These are phyloP conservation scores for Neurospora crassa DNA, from an alignment of 2,329 filamentous ascomycete species.

Conservation along the genomic window DNA sequence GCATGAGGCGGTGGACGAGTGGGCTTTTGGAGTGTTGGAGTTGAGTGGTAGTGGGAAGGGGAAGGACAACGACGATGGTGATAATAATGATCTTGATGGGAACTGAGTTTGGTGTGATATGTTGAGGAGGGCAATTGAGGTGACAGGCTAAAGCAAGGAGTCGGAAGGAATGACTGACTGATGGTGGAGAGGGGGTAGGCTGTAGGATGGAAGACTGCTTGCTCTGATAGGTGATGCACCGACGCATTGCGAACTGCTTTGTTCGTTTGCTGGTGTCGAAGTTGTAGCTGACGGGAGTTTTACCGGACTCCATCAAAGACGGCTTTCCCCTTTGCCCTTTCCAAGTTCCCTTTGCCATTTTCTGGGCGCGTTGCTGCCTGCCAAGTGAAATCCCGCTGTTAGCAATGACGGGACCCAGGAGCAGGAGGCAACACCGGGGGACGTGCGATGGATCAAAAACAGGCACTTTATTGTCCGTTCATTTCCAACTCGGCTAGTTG, in stretches of 20 bases:
- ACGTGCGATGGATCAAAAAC: no score
- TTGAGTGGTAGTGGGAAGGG: neutral
- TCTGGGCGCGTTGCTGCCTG: neutral
- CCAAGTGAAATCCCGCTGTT: neutral
- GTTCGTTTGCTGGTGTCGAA: neutral
- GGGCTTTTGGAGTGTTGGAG: slow-evolving; percentile 33
- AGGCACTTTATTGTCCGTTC: neutral
- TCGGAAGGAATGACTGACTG: neutral
- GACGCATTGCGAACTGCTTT: neutral
- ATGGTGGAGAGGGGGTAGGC: no score
- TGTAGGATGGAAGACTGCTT: no score
- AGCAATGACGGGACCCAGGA: neutral
- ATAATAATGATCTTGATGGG: neutral
- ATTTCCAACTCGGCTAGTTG: neutral
- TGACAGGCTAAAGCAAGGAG: neutral
- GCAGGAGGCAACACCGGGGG: no score
- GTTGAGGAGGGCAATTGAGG: neutral
- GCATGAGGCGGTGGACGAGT: slow-evolving; percentile 25
- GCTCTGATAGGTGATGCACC: no score
- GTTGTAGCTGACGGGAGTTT: neutral
- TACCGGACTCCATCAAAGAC: neutral
- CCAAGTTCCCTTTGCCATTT: neutral
- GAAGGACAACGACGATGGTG: neutral
- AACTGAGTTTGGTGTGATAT: neutral
- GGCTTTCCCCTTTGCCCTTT: neutral